A percentile compares a stretch with the other conserved stretches of the same genome.
Evolutionary conservation across 805 yeast genomes (phyloP).

Genomic region (Pichia sporocuriosa): DNA sequence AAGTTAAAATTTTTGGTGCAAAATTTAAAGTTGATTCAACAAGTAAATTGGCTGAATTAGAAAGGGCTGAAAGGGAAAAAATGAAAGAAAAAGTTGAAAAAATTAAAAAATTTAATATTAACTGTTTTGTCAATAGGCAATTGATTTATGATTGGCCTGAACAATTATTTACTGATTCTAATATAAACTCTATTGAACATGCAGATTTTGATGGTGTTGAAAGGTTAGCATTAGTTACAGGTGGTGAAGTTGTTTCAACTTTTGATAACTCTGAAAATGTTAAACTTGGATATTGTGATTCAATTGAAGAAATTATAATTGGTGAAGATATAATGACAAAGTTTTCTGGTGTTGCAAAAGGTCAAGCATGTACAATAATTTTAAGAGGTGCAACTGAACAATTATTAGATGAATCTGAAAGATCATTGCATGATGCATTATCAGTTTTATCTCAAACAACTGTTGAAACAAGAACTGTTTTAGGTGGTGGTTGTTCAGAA

Average conservation of each 20-base stretch:
- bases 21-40: conserved; percentile 95
- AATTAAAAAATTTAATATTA: conserved; percentile 73
- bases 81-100: conserved; percentile 87
- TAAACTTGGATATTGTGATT: conserved; percentile 79
- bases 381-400: conserved; percentile 98
- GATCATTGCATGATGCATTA: conserved; percentile 94
- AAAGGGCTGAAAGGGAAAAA: conserved; percentile 73
- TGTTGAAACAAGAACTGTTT: conserved; percentile 80
- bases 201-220: conserved; percentile 98
- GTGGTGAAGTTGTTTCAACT: conserved; percentile 96
- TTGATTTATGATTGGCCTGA: conserved; percentile 97
- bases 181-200: conserved; percentile 90
- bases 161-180: conserved; percentile 81
- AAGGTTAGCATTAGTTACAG: conserved; percentile 91
- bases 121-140: conserved; percentile 92
- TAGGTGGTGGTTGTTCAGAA: conserved; percentile 91
- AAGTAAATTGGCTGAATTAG: conserved; percentile 66
- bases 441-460: conserved; percentile 95
- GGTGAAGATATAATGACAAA: conserved; percentile 89
- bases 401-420: conserved; percentile 94
- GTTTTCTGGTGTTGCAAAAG: conserved; percentile 92
- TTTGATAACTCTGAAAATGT: conserved; percentile 88
- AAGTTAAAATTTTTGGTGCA: conserved; percentile 96
- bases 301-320: conserved; percentile 84
- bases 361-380: conserved; percentile 94